phyloP scores from a whole-genome alignment of 108 stramenopile species.

The Skeletonema tropicum region DNA sequence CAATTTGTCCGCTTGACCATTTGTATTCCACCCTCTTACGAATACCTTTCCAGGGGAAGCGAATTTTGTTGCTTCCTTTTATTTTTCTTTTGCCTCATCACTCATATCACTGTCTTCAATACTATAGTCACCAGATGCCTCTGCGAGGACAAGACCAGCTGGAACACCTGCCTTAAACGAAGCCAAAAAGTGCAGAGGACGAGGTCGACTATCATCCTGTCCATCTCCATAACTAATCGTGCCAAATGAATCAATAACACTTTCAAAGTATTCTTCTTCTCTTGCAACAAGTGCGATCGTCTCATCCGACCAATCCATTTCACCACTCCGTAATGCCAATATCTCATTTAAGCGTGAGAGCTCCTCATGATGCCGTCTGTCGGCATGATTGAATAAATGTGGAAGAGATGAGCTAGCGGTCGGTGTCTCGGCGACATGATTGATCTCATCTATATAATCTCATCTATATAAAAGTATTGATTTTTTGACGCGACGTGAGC shows the following conservation, averaged over 20 bases:
- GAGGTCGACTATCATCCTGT: conserved; percentile 39
- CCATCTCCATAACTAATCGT: no score
- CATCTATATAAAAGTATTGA: no score
- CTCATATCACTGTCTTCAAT: conserved; percentile 37
- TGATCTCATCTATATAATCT: no score
- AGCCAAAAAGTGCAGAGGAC: conserved; percentile 83
- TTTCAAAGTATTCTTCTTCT: conserved; percentile 60
- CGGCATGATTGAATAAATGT: no score
- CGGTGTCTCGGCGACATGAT: no score
- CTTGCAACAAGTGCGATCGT: conserved; percentile 21
- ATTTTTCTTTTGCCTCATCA: conserved; percentile 41
- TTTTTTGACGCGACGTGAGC: no score
- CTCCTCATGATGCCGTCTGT: no score
- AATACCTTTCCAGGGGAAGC: conserved; percentile 77
- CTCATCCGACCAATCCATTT: conserved; percentile 30
- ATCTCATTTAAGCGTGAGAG: conserved; percentile 45
- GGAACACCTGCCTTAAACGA: conserved; percentile 63
- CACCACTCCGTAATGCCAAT: conserved; percentile 13
- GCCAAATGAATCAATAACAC: conserved; percentile 62
- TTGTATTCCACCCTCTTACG: conserved; percentile 60
- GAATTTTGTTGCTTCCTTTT: conserved; percentile 61
- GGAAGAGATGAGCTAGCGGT: no score
- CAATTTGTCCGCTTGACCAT: conserved; percentile 66
- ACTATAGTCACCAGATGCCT: conserved; percentile 50
- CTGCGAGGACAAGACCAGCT: conserved; percentile 68